Evolutionary conservation across 352 stramenopile species (phyloP), one percentile per base, ranked within the genome.

Genomic region (Discostella stelligera): DNA sequence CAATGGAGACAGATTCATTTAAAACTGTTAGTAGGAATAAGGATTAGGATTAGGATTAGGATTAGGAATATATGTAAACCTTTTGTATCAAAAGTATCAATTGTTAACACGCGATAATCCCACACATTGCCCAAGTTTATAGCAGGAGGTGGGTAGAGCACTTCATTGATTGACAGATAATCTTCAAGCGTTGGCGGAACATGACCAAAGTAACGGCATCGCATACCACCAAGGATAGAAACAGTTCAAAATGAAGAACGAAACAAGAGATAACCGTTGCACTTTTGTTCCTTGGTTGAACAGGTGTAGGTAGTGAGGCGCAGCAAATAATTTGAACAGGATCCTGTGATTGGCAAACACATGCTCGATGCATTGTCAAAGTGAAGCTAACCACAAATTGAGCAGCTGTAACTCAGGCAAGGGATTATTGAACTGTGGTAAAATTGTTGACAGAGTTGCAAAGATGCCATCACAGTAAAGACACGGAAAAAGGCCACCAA

Each of bases 391-490:
- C 14, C 50, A 25, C 18, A 71, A 18, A 23, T 77, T 77, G 13
- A 77, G 25, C 16, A 64, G 37, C 0, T 21, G 20, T 32, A 52
- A 7, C 7, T 37, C 27, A 37, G 27, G 25, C 2, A 32, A 59
- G 2, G 58, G 65, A 49, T 76, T 76, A 11, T n/a, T n/a, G 25
- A 63, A 80, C 25, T 48, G 25, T 59, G 72, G 72, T 25, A 76
- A n/a, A 56, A 80, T 80, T 63, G 55, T 75, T 64, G 65, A 14
- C 14, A 76, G 56, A 44, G 65, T n/a, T 27, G n/a, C 20, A 63
- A 76, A 80, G 21, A 80, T 76, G 0, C 65, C 72, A 66, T 80
- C 72, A 67, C 27, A 60, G 59, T 80, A 80, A 14, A 75, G 11
- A n/a, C 27, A 59, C 1, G 66, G 72, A 32, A 80, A 66, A 16